Conservation (phyloP, 2,329 filamentous ascomycete genomes). For the Botrytis elliptica region DNA sequence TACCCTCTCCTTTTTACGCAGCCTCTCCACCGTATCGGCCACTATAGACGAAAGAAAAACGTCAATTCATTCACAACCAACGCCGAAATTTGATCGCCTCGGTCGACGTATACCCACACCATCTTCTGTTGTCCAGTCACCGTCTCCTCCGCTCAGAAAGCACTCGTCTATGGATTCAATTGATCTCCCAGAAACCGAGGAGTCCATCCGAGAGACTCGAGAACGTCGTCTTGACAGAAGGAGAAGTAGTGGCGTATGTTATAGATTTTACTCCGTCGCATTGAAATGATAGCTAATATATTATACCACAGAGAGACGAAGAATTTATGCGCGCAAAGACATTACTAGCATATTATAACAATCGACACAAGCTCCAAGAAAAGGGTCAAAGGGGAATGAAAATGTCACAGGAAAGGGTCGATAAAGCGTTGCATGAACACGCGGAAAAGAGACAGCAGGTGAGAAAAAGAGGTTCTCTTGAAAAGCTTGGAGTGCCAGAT, state of each 20-base stretch:
- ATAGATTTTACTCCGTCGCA: neutral
- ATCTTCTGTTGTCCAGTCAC: neutral
- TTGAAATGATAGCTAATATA: neutral
- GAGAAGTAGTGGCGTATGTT: slow-evolving; percentile 6
- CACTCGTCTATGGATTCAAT: neutral
- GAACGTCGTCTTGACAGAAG: neutral
- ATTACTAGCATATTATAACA: slow-evolving; percentile 13
- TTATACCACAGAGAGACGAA: neutral
- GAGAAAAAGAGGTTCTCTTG: neutral
- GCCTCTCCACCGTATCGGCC: slow-evolving; percentile 4
- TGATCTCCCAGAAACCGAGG: slow-evolving; percentile 6
- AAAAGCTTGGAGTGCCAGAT: neutral
- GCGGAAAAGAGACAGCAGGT: slow-evolving; percentile 4
- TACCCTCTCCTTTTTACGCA: slow-evolving; percentile 10
- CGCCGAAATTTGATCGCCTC: slow-evolving; percentile 6
- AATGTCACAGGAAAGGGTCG: slow-evolving; percentile 13
- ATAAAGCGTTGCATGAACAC: slow-evolving; percentile 4
- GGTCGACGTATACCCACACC: slow-evolving; percentile 3
- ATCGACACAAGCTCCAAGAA: slow-evolving; percentile 11
- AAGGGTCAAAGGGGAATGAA: neutral
- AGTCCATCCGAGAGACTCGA: neutral
- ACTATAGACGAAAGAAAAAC: slow-evolving; percentile 2
- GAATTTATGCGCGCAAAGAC: slow-evolving; percentile 16
- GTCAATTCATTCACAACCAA: slow-evolving; percentile 4
- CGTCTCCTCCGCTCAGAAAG: neutral